Evolutionary conservation across 345 rosid species (phyloP).

Genomic region (Boechera stricta): DNA sequence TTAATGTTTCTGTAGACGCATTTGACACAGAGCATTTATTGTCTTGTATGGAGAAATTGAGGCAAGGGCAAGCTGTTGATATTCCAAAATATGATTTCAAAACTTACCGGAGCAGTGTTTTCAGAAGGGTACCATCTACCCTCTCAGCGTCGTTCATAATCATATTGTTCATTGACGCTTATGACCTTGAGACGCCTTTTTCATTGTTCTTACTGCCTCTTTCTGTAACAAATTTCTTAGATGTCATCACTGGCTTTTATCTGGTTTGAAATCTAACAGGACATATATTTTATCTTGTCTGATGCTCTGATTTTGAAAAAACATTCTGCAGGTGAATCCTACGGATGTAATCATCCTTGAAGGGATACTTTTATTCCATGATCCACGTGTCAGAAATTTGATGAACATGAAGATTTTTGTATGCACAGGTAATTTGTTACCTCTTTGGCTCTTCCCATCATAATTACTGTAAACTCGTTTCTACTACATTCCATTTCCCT

Average conservation of each 20-base stretch:
- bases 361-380: constrained; percentile 95
- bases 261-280: background rate
- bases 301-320: constrained; percentile 19
- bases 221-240: constrained; percentile 17
- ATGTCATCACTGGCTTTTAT: constrained; percentile 24
- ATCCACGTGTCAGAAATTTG: constrained; percentile 79
- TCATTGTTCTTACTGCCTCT: constrained; percentile 1
- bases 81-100: constrained; percentile 91
- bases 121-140: constrained; percentile 64
- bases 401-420: constrained; percentile 99
- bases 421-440: constrained; percentile 73
- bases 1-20: constrained; percentile 69
- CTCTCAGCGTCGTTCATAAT: constrained; percentile 20
- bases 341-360: constrained; percentile 92
- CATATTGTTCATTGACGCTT: background rate
- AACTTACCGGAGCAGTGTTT: constrained; percentile 72
- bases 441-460: background rate
- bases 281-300: constrained; percentile 1
- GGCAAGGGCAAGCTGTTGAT: constrained; percentile 90
- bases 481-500: background rate
- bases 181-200: constrained; percentile 4
- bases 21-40: constrained; percentile 83
- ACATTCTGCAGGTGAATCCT: constrained; percentile 79
- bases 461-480: constrained; percentile 34
- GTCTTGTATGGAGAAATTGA: constrained; percentile 83